These are phyloP conservation scores for Lachancea sp. DNA, from an alignment of 805 yeast genomes.

Conservation along the genomic window DNA sequence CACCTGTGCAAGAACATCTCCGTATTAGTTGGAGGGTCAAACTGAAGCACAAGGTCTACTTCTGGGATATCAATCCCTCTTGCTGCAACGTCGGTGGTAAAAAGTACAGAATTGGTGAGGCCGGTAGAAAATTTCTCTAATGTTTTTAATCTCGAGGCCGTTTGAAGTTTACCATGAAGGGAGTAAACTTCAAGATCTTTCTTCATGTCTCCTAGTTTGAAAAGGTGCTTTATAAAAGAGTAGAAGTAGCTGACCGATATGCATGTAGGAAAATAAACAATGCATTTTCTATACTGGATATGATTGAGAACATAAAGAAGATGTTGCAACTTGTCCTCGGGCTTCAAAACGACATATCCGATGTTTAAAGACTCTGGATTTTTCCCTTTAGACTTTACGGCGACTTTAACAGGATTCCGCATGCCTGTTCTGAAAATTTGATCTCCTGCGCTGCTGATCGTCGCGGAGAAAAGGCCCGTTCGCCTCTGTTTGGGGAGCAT, in stretches of 20 bases:
- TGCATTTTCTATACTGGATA: slow-evolving; percentile 65
- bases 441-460: slow-evolving; percentile 75
- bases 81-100: slow-evolving; percentile 98
- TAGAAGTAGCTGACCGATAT: slow-evolving; percentile 74
- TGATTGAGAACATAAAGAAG: slow-evolving; percentile 48
- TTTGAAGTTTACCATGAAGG: slow-evolving; percentile 85
- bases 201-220: slow-evolving; percentile 23
- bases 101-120: slow-evolving; percentile 48
- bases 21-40: slow-evolving; percentile 93
- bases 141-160: slow-evolving; percentile 71
- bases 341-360: slow-evolving; percentile 51
- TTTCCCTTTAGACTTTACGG: slow-evolving; percentile 53
- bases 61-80: slow-evolving; percentile 94
- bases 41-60: slow-evolving; percentile 87
- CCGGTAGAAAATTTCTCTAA: slow-evolving; percentile 52
- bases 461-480: slow-evolving; percentile 91
- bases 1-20: slow-evolving; percentile 88
- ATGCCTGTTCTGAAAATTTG: slow-evolving; percentile 81
- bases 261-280: slow-evolving; percentile 92
- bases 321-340: slow-evolving; percentile 54
- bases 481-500: slow-evolving; percentile 84
- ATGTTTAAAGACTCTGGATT: slow-evolving; percentile 62
- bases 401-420: slow-evolving; percentile 84
- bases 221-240: slow-evolving; percentile 42
- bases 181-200: slow-evolving; percentile 50